Conservation (phyloP, 768 basidiomycete species). For the Gloeopeniophorella convolvens region DNA sequence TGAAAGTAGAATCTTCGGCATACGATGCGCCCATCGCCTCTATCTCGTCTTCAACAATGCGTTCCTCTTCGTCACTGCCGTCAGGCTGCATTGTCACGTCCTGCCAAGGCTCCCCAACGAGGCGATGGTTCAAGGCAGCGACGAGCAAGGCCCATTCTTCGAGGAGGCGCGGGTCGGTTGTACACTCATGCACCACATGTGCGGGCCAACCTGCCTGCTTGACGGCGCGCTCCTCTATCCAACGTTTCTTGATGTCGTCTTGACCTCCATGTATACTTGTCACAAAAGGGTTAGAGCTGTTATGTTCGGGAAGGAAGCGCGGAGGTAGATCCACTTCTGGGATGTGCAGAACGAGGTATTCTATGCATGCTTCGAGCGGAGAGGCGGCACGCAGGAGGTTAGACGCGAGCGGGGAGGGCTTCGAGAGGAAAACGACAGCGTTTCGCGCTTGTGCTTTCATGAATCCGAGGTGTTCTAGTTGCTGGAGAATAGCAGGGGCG, state of each 20-base stretch:
- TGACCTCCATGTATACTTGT: slow-evolving; percentile 56
- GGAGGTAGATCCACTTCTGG: slow-evolving; percentile 85
- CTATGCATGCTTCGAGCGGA: slow-evolving; percentile 72
- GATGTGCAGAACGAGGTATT: slow-evolving; percentile 75
- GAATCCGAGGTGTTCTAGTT: slow-evolving; percentile 67
- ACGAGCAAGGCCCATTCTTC: slow-evolving; percentile 52
- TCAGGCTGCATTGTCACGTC: slow-evolving; percentile 13
- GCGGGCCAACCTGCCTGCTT: slow-evolving; percentile 83
- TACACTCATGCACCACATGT: slow-evolving; percentile 55
- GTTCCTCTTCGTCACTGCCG: slow-evolving; percentile 29
- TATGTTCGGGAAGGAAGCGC: slow-evolving; percentile 56
- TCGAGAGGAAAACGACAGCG: slow-evolving; percentile 49
- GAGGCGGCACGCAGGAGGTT: slow-evolving; percentile 53
- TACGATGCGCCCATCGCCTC: slow-evolving; percentile 43
- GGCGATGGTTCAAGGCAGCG: slow-evolving; percentile 44
- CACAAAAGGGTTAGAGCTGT: slow-evolving; percentile 65
- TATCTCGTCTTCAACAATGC: slow-evolving; percentile 30
- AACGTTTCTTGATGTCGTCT: slow-evolving; percentile 62
- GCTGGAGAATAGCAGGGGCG: slow-evolving; percentile 37
- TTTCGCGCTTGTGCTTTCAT: slow-evolving; percentile 43
- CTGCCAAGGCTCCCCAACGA: slow-evolving; percentile 41
- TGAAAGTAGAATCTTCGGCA: slow-evolving; percentile 38
- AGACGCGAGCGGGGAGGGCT: slow-evolving; percentile 50
- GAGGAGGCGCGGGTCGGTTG: slow-evolving; percentile 31
- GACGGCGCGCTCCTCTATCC: slow-evolving; percentile 73